These are phyloP conservation scores for Crepidotus variabilis DNA, from an alignment of 768 basidiomycete genomes.

Conservation along the genomic window DNA sequence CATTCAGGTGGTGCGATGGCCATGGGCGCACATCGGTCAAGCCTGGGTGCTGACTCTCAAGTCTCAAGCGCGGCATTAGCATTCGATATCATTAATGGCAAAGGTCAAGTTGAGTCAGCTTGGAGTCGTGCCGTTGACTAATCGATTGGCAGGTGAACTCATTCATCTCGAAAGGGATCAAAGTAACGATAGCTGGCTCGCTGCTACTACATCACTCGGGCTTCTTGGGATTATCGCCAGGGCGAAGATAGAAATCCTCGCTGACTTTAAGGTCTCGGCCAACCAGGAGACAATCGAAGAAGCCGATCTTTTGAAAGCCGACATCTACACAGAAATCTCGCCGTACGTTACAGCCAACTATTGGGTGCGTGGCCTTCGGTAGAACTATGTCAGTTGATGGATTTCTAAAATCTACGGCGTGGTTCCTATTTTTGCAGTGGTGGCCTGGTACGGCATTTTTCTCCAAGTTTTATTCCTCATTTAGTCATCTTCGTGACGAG, in stretches of 20 bases:
- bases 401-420: neutral
- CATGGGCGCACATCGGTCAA: conserved; percentile 37
- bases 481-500: neutral
- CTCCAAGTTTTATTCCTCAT: neutral
- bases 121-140: too few species aligned
- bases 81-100: conserved; percentile 28
- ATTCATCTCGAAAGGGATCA: conserved; percentile 28
- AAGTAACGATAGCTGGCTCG: conserved; percentile 31
- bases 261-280: conserved; percentile 34
- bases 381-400: neutral
- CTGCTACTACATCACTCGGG: conserved; percentile 15
- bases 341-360: conserved; percentile 37
- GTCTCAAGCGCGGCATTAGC: conserved; percentile 30
- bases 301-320: conserved; percentile 26
- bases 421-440: conserved; percentile 20
- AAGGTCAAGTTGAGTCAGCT: conserved; percentile 15
- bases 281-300: conserved; percentile 31
- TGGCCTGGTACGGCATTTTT: conserved; percentile 27
- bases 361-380: conserved; percentile 23
- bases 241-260: conserved; percentile 25
- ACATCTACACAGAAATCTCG: conserved; percentile 27
- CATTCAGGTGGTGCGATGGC: conserved; percentile 31
- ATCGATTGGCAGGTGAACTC: conserved; percentile 23
- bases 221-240: conserved; percentile 31
- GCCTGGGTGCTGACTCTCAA: conserved; percentile 33